Conservation (phyloP, 768 basidiomycete genomes). For the Leccinum subtestaceum region DNA sequence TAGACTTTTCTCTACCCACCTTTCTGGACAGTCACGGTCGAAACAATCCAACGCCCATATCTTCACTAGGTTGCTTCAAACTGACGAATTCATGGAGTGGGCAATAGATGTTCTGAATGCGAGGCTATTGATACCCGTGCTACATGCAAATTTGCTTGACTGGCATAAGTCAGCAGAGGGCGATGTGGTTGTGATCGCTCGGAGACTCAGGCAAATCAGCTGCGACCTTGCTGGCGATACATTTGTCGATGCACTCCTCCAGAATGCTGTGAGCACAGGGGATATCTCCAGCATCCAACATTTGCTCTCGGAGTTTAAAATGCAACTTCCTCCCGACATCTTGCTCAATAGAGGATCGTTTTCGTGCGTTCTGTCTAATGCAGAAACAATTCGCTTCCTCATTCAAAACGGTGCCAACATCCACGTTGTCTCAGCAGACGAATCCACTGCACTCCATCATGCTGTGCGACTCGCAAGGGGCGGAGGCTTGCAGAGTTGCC, state of each 20-base stretch:
- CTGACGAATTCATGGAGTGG: background rate
- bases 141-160: background rate
- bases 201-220: background rate
- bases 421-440: background rate
- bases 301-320: background rate
- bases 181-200: background rate
- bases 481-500: background rate
- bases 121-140: fast-evolving
- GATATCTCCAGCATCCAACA: background rate
- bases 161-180: fast-evolving
- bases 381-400: background rate
- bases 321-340: background rate
- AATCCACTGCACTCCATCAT: background rate
- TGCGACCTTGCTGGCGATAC: background rate
- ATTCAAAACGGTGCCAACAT: background rate
- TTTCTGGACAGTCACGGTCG: background rate
- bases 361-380: fast-evolving
- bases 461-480: fast-evolving
- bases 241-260: background rate
- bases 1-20: background rate
- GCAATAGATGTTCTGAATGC: background rate
- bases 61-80: background rate
- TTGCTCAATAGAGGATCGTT: background rate
- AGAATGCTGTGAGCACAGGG: background rate
- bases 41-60: too few species aligned